Evolutionary conservation across 495 filamentous ascomycete genomes (phyloP).

Genomic region (Opeltia flavorubescens): DNA sequence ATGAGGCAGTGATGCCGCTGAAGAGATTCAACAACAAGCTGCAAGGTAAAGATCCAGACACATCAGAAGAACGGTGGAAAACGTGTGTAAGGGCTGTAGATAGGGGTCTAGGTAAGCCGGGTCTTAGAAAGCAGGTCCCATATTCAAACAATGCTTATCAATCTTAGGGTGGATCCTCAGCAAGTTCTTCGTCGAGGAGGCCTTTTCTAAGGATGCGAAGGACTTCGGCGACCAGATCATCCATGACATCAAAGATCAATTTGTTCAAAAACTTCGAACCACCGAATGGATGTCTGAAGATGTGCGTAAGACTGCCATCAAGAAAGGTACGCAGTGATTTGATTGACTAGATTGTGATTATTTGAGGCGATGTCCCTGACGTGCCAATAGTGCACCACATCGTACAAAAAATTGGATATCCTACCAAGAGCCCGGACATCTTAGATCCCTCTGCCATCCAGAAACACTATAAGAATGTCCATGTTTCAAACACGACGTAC

Average conservation of each 20-base stretch:
- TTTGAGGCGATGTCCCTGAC: background rate
- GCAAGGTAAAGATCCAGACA: conserved; percentile 45
- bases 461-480: conserved; percentile 41
- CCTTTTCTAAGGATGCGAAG: conserved; percentile 50
- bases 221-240: conserved; percentile 54
- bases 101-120: conserved; percentile 26
- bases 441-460: conserved; percentile 41
- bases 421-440: conserved; percentile 50
- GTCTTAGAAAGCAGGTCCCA: background rate
- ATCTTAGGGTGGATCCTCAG: conserved; percentile 38
- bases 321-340: conserved; percentile 30
- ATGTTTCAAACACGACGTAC: conserved; percentile 36
- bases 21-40: conserved; percentile 43
- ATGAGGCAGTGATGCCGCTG: conserved; percentile 42
- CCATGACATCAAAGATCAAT: conserved; percentile 53
- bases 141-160: conserved; percentile 23
- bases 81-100: conserved; percentile 48
- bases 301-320: conserved; percentile 43
- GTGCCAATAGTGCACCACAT: conserved; percentile 32
- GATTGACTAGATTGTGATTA: background rate
- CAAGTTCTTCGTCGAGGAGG: conserved; percentile 52
- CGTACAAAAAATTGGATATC: conserved; percentile 61
- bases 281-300: conserved; percentile 57
- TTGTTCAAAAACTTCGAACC: conserved; percentile 41
- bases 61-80: conserved; percentile 53